Base-by-base conservation (phyloP, 352 stramenopile genomes). In the Pythium monospermum region DNA sequence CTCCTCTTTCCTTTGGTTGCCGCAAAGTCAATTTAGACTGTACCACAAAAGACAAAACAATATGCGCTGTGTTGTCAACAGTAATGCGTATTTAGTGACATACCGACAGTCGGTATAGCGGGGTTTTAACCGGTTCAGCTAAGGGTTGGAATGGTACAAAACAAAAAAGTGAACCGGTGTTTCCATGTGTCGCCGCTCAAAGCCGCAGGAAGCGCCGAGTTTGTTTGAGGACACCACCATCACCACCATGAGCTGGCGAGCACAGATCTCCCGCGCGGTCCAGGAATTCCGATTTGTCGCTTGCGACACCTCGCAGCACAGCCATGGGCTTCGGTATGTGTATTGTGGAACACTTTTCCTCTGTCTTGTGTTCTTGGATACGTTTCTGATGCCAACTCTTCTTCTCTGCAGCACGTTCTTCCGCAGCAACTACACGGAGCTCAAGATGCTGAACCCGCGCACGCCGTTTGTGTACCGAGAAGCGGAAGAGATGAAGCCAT, bases 381-480 rank as follows among this genome's bases (percentile, higher is more conserved):
- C 19, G 37, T 25, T n/a, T 44, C 23, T 35, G 44, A 51, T 23
- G 10, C 2, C 12, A n/a, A 16, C 8, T 6, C 4, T 37, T 8
- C 16, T 18, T 13, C 6, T 31, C 10, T 53, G 46, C 45, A 94
- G 83, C 44, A 79, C 69, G 48, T 94, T 91, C 50, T 94, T 94
- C 70, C 78, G 68, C 57, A 87, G 86, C 63, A 91, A 94, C 65
- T 94, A 94, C 69, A 64, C 50, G 12, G 83, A 94, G 60, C 76
- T 94, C 36, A 94, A 94, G 76, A 91, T 91, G 80, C 68, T 94
- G 28, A 94, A 94, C 68, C 83, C 83, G 18, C 55, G 57, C 46
- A 94, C 81, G 50, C 83, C 83, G 22, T 83, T 94, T 49, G 70
- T 94, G 43, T 94, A 94, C 71, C 76, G 83, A 40, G 83, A 94